Evolutionary conservation across 805 yeast genomes (phyloP), one percentile per base, ranked within the genome.

Genomic region (Barnettozyma wickerhamii): DNA sequence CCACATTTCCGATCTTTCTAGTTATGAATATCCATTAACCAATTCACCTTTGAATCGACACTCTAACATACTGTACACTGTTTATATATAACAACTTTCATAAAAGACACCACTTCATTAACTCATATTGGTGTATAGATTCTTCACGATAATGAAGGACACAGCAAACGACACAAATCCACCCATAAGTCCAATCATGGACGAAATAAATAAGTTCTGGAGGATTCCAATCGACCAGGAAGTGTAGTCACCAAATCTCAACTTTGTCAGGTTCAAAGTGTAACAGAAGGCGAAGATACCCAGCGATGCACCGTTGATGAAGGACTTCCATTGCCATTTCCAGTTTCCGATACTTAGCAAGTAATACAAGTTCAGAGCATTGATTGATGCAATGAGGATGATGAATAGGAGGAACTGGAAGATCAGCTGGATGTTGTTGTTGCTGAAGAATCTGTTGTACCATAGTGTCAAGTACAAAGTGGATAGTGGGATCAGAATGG

Each of bases 301-400:
- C 15, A 56, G 42, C n/a, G 56, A 44, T 6, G 47, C 35, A 4
- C 62, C 63, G 40, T 50, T 49, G 9, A 48, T 24, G 47, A 59
- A 48, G 3, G 54, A 41, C 18, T 47, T 43, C 62, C 62, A 57
- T 7, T 49, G 51, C 64, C 64, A 59, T 33, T 50, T 53, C 62
- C 63, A 56, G 33, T 57, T 52, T 14, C 63, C 63, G 15, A 50
- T 45, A 20, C 53, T 39, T 10, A 58, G 37, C 10, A 52, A 43
- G 20, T 56, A 45, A 34, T 54, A 51, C 23, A 54, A 34, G 42
- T 55, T 52, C 33, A 59, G 24, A 2, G 43, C 41, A 7, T 51
- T 51, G 20, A 55, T 51, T 18, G 50, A 18, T 6, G 37, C 30
- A 6, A 52, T 33, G 13, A 59, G 27, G 1, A 36, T 14, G 4